A percentile compares a stretch with the other conserved stretches of the same genome.
Conservation (phyloP, 257 asterid species). For the Solanum tarijense region DNA sequence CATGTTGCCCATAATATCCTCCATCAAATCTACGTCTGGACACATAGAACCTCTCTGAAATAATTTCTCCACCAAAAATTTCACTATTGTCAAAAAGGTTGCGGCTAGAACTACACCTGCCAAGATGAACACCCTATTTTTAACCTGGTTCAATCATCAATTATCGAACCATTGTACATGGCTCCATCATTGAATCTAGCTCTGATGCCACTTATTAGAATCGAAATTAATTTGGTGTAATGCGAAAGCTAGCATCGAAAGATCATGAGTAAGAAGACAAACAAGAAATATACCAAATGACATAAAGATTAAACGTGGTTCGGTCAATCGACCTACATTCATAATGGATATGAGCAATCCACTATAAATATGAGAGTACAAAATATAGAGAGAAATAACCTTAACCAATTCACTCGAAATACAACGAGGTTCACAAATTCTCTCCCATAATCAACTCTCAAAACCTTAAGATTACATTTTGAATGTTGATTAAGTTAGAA, state of each 20-base stretch:
- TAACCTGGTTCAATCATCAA: background rate
- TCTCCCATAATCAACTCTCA: too few relatives aligned
- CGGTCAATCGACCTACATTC: background rate
- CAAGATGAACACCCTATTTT: background rate
- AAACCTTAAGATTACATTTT: too few relatives aligned
- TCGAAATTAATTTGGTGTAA: too few relatives aligned
- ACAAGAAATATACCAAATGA: background rate
- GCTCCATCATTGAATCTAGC: background rate
- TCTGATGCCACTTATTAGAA: background rate
- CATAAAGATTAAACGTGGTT: background rate
- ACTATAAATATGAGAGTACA: too few relatives aligned
- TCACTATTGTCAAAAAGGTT: background rate
- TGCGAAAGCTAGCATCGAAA: too few relatives aligned
- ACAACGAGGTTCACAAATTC: too few relatives aligned
- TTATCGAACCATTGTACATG: background rate
- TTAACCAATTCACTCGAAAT: too few relatives aligned
- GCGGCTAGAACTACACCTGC: background rate
- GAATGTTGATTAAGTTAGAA: too few relatives aligned
- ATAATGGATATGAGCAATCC: background rate
- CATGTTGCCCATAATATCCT: background rate
- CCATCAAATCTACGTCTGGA: background rate
- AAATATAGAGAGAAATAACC: too few relatives aligned
- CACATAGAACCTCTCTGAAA: background rate
- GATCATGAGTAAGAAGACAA: too few relatives aligned
- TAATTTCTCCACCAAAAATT: background rate